Evolutionary conservation across 2,329 filamentous ascomycete genomes (phyloP).

Genomic region (Verticillium albo-atrum): DNA sequence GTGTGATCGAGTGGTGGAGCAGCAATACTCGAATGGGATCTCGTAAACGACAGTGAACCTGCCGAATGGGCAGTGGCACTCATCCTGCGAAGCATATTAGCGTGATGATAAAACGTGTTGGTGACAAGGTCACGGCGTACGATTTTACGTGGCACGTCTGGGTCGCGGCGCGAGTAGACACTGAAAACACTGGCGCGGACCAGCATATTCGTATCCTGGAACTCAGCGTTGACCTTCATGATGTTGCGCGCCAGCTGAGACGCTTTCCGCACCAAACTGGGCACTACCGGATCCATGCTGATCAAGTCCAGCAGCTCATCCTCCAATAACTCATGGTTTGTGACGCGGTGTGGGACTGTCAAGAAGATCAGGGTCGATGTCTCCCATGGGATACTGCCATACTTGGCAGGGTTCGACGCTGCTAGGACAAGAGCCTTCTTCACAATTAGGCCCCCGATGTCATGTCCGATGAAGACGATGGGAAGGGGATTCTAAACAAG

Average conservation of each 20-base stretch:
- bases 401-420: slow-evolving; percentile 1
- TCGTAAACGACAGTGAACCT: background rate
- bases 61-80: background rate
- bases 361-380: background rate
- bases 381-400: slow-evolving; percentile 2
- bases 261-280: background rate
- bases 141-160: background rate
- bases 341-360: slow-evolving; percentile 1
- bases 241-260: background rate
- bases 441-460: slow-evolving; percentile 5
- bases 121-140: background rate
- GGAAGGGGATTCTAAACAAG: background rate
- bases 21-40: background rate
- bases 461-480: slow-evolving; percentile 5
- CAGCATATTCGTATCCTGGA: slow-evolving; percentile 5
- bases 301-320: background rate
- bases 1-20: background rate
- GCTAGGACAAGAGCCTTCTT: slow-evolving; percentile 7
- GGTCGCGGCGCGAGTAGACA: background rate
- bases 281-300: background rate
- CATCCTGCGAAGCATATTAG: background rate
- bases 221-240: slow-evolving; percentile 1
- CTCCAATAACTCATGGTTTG: background rate
- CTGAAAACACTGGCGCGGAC: slow-evolving; percentile 1
- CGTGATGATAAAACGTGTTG: background rate